Conservation (phyloP, 2,329 filamentous ascomycete genomes). For the Lecanicillium sp. region DNA sequence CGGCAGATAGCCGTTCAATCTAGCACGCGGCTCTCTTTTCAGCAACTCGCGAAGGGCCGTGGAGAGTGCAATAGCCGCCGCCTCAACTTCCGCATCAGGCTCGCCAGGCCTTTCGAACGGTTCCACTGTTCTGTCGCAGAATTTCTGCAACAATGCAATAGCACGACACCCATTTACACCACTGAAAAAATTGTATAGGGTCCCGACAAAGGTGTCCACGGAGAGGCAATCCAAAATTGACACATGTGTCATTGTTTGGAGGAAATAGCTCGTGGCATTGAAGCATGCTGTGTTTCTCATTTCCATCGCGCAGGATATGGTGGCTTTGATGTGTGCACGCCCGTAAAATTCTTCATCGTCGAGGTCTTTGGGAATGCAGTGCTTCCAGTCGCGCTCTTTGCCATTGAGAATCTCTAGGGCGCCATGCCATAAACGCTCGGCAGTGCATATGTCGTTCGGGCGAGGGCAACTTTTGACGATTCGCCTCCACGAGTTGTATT, state of each 20-base stretch:
- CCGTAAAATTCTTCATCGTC: constrained; percentile 2
- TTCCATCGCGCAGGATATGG: background rate
- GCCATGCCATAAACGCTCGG: constrained; percentile 1
- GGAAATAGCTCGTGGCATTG: constrained; percentile 1
- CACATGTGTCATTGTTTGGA: constrained; percentile 5
- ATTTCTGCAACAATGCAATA: constrained; percentile 2
- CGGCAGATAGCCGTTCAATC: constrained; percentile 2
- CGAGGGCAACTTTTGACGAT: background rate
- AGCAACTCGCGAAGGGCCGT: constrained; percentile 5
- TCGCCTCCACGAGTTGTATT: constrained; percentile 4
- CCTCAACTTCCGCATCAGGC: background rate
- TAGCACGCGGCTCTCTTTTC: constrained; percentile 5
- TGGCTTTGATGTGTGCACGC: constrained; percentile 2
- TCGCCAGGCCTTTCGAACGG: background rate
- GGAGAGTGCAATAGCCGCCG: constrained; percentile 1
- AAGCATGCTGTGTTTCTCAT: background rate
- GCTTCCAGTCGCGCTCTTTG: constrained; percentile 1
- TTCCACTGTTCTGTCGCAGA: background rate
- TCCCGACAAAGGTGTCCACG: constrained; percentile 5
- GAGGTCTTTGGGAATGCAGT: constrained; percentile 2
- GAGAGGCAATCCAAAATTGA: constrained; percentile 5
- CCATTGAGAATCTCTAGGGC: constrained; percentile 4
- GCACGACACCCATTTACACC: constrained; percentile 3
- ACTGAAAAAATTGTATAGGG: constrained; percentile 6
- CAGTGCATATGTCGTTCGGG: background rate